Percentiles rank a stretch among this genome's conserved stretches.
Conservation (phyloP, 345 rosid genomes). For the Camelina hispida region DNA sequence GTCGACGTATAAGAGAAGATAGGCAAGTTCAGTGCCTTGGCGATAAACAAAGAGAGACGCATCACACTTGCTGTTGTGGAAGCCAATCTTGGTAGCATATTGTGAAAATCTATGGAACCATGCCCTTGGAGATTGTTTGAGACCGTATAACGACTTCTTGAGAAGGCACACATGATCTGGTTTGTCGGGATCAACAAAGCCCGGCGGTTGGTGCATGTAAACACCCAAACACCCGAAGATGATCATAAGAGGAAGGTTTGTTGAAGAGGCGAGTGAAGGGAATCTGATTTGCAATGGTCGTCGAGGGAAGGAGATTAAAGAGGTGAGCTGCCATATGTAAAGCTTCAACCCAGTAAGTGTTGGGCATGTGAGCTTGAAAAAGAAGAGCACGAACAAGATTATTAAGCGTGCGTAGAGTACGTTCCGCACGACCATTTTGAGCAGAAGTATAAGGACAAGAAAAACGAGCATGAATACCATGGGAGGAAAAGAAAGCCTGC, state of each 20-base stretch:
- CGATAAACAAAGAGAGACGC: no score
- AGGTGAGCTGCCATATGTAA: not conserved
- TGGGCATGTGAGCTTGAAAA: not conserved
- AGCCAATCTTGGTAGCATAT: no score
- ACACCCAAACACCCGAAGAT: not conserved
- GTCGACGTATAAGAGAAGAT: no score
- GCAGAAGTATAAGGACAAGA: not conserved
- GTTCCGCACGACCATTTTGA: not conserved
- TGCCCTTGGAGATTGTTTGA: no score
- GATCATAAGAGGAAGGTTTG: not conserved
- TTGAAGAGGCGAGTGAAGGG: not conserved
- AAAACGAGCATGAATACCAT: not conserved
- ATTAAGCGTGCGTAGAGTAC: rapidly evolving
- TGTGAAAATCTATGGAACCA: no score
- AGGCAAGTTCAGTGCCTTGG: no score
- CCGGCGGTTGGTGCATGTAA: no score
- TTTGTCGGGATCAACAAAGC: no score
- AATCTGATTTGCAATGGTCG: rapidly evolving
- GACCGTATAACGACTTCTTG: no score
- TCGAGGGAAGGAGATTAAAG: not conserved
- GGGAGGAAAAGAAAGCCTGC: not conserved
- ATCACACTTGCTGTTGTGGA: no score
- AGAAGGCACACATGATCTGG: no score
- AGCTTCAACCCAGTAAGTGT: not conserved
- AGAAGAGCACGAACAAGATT: not conserved